A percentile compares a stretch with the other conserved stretches of the same genome.
phyloP scores from a whole-genome alignment of 805 yeast genomes.

The Millerozyma miso region DNA sequence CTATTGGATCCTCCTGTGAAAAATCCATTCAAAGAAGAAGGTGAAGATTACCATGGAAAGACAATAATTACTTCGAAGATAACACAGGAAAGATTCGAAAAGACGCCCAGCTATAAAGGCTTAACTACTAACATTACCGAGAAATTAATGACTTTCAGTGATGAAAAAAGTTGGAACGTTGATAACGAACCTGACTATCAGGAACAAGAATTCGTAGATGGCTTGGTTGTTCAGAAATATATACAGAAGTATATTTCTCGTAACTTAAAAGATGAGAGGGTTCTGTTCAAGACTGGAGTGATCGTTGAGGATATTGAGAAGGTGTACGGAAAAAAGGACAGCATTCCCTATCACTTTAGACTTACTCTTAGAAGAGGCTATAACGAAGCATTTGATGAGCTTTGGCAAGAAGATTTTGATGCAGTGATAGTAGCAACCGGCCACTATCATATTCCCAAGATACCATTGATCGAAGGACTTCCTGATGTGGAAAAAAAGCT shows the following conservation, averaged over 20 bases:
- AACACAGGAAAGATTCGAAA: conserved; percentile 14
- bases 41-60: neutral
- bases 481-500: conserved; percentile 26
- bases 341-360: conserved; percentile 13
- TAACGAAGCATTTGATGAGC: conserved; percentile 18
- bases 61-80: conserved; percentile 12
- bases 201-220: conserved; percentile 11
- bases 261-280: conserved; percentile 16
- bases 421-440: conserved; percentile 44
- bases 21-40: conserved; percentile 10
- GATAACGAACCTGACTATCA: neutral
- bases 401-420: conserved; percentile 34
- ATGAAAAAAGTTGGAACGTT: conserved; percentile 9
- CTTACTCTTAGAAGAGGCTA: conserved; percentile 17
- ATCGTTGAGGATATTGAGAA: conserved; percentile 23
- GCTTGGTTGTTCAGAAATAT: conserved; percentile 10
- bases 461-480: conserved; percentile 43
- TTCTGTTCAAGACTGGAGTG: conserved; percentile 14
- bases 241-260: conserved; percentile 17
- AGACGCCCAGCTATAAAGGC: conserved; percentile 18
- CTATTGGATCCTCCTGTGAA: conserved; percentile 9
- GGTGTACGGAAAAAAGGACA: conserved; percentile 8
- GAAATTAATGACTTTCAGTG: conserved; percentile 18
- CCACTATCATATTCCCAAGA: conserved; percentile 44
- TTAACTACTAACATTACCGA: conserved; percentile 22